A percentile compares a stretch with the other conserved stretches of the same genome.
These are phyloP conservation scores for Gelatoporia subvermispora DNA, from an alignment of 768 basidiomycete genomes.

Conservation along the genomic window DNA sequence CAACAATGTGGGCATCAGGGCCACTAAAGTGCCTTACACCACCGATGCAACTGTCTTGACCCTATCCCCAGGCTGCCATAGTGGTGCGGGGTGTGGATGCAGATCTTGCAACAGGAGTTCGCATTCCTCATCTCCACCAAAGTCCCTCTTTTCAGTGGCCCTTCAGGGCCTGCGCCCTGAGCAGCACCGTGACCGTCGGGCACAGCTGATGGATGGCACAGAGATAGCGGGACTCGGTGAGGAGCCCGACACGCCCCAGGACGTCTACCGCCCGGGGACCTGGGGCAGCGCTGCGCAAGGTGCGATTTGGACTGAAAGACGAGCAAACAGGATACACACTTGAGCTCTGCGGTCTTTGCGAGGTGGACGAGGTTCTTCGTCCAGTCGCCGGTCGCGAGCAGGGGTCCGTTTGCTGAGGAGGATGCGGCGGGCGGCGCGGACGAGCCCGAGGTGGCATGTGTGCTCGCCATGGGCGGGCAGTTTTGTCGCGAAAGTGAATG, in stretches of 20 bases:
- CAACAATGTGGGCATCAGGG: background rate
- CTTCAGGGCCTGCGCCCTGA: no score
- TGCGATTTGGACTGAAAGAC: background rate
- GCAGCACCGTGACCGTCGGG: no score
- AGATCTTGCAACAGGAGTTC: no score
- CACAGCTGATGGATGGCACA: no score
- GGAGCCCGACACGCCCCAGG: background rate
- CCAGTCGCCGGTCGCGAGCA: slow-evolving; percentile 83
- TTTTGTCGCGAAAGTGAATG: slow-evolving; percentile 15
- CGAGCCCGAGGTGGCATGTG: slow-evolving; percentile 24
- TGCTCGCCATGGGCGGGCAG: background rate
- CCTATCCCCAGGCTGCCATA: no score
- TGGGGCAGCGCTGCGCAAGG: background rate
- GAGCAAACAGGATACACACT: slow-evolving; percentile 45
- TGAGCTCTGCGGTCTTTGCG: slow-evolving; percentile 83
- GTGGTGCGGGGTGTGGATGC: no score
- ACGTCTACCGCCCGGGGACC: background rate
- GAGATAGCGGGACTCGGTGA: background rate
- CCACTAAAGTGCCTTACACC: no score
- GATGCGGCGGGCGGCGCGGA: slow-evolving; percentile 13
- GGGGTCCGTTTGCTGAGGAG: slow-evolving; percentile 29
- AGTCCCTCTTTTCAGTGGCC: no score
- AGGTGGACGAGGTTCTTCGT: slow-evolving; percentile 81
- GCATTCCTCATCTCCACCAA: no score
- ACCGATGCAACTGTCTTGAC: no score